Evolutionary conservation across 306 rosid species (phyloP), one percentile per base, ranked within the genome.

Genomic region (Vicia sativa): DNA sequence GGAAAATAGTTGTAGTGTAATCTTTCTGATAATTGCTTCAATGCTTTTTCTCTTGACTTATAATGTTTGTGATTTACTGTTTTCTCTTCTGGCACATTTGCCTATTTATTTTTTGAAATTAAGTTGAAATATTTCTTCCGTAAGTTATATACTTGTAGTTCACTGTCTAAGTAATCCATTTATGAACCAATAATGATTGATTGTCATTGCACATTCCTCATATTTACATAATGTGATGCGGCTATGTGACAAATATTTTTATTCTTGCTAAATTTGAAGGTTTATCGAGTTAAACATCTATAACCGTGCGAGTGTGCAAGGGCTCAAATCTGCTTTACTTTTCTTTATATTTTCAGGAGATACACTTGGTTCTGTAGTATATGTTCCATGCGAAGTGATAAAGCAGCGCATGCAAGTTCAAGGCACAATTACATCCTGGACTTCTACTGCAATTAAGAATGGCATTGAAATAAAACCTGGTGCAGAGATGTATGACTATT

Each of bases 341-440:
- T 68, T 78, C 71, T 45, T 26, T 75, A 39, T 69, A 45, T 65
- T 81, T 83, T 69, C 88, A 91, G 96, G 97, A 65, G 97, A 91
- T 79, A 88, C 97, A 43, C 87, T 91, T 55, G 96, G 96, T 77
- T 91, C 97, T 49, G 70, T 91, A 85, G 90, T 91, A 42, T 91
- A 88, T 79, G 97, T 91, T 91, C 97, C 97, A 31, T 91, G 96
- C 44, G 97, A 88, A 82, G 97, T 91, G 69, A 91, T 91, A 72
- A 88, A 91, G 83, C 93, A 83, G 62, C 96, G 96, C 14, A 91
- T 91, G 97, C 97, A 91, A 79, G 83, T 91, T 75, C 97, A 91
- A 82, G 96, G 97, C 77, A 85, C 96, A 71, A 37, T 61, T 73
- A 21, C 80, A 43, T 88, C 96, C 65, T 88, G 97, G 97, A 81